Evolutionary conservation across 164 flowering plant species (phyloP), one percentile per base, ranked within the genome.

Genomic region (Cinnamomum micranthum): DNA sequence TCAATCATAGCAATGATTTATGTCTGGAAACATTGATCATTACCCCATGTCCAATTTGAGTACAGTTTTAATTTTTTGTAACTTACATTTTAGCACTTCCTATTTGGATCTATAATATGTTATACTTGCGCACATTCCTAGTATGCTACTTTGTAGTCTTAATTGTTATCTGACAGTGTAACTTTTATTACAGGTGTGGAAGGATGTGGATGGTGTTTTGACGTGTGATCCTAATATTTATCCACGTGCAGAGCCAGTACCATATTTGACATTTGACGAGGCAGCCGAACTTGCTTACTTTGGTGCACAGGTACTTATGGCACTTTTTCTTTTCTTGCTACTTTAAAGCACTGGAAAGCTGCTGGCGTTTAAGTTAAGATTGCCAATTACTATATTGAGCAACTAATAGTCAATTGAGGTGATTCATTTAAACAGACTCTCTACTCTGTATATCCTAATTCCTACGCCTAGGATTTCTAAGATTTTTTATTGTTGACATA

Each of bases 231-330:
- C 99, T 31, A 92, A 86, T 74, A 91, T 95, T 70, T 84, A 83
- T 84, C 73, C 90, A 35, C 71, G n/a, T n/a, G 98, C 99, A 55
- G 73, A 80, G 71, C 94, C 99, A 67, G 98, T 95, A 58, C 96
- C 96, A 24, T 87, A 78, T 80, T 80, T 95, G 82, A 95, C 99
- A 68, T 95, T 91, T 81, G 98, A 95, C 20, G 99, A 95, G 85
- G 99, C 99, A 31, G 89, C 97, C 58, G 96, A 93, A 75, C 99
- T 95, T 82, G 97, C 97, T 69, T 95, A 92, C 77, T 95, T 93
- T 82, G 98, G 99, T 76, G 96, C 96, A 73, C 98, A 91, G 94
- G 99, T 93, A 78, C 47, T 35, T 41, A 55, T 19, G n/a, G 60
- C n/a, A 15, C 60, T 0, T 55, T 4, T 55, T 15, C 60, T 1